Percentiles rank a stretch among this genome's conserved stretches.
These are phyloP conservation scores for Mucor piriformis DNA, from an alignment of 371 early-diverging fungal genomes.

Conservation along the genomic window DNA sequence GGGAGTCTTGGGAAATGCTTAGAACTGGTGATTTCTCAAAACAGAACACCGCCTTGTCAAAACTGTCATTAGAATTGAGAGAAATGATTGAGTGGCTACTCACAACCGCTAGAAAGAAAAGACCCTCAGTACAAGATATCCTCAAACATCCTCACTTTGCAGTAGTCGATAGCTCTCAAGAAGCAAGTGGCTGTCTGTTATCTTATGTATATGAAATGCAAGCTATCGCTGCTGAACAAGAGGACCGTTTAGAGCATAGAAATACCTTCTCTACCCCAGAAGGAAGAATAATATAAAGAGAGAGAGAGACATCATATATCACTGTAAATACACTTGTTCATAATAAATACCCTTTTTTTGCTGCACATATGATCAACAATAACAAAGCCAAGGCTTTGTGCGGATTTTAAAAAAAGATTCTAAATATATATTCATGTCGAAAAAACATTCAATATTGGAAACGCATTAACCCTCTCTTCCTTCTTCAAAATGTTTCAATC, in stretches of 20 bases:
- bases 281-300: background rate
- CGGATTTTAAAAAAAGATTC: background rate
- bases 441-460: no score
- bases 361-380: no score
- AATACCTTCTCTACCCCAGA: background rate
- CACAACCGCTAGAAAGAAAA: constrained; percentile 50
- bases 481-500: no score
- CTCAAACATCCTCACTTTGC: constrained; percentile 10
- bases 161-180: background rate
- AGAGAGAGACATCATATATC: background rate
- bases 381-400: constrained; percentile 4
- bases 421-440: background rate
- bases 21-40: constrained; percentile 75
- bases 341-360: no score
- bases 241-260: background rate
- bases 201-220: constrained; percentile 11
- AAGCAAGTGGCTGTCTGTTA: background rate
- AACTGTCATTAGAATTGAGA: constrained; percentile 15
- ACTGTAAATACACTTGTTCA: no score
- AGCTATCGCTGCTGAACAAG: background rate
- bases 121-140: constrained; percentile 55
- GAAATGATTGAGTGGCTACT: constrained; percentile 70
- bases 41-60: constrained; percentile 24
- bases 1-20: constrained; percentile 83
- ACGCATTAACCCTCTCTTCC: no score